Base-by-base conservation (phyloP, 2,329 filamentous ascomycete species). In the Ophiosphaerella korrae region DNA sequence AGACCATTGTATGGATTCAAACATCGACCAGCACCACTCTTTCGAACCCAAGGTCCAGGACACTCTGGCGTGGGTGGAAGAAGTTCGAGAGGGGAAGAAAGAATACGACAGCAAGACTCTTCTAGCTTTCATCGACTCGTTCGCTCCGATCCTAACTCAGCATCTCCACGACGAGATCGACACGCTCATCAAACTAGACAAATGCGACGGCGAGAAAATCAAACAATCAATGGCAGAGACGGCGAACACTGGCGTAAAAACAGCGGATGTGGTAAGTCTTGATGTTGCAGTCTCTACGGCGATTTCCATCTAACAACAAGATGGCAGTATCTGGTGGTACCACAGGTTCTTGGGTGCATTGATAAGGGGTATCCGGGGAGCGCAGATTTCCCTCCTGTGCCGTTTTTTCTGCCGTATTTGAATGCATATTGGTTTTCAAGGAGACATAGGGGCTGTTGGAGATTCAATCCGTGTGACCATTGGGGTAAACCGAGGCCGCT, bases 271-370 rank as follows among this genome's bases (percentile, higher is more conserved):
- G 21, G 68, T 68, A 44, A 29, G n/a, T n/a, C 23, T n/a, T 11
- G 21, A 2, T 32, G 1, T 29, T n/a, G 11, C 12, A 23, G 7
- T 44, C 23, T 13, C 46, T 31, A 33, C 47, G 11, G 11, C 2
- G 26, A 8, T 5, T 29, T 29, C 8, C 7, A 24, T 34, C 37
- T 29, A 45, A 52, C 58, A 39, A 61, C 47, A 24, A 7, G 42
- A 8, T 44, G 6, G 33, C 56, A 72, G 71, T 60, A 71, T 48
- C 50, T 50, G 23, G 68, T 72, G 23, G 59, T 56, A 2, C 71
- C 71, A 3, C 61, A 73, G 23, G 64, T 74, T 13, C 68, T 74
- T 55, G 68, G 72, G 9, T 71, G 67, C 7, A 63, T 67, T 52
- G 72, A 75, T 40, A 60, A 64, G 42, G 64, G 33, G 26, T 74